These are phyloP conservation scores for Hawksworthiomyces lignivorus DNA, from an alignment of 2,329 filamentous ascomycete genomes.

Conservation along the genomic window DNA sequence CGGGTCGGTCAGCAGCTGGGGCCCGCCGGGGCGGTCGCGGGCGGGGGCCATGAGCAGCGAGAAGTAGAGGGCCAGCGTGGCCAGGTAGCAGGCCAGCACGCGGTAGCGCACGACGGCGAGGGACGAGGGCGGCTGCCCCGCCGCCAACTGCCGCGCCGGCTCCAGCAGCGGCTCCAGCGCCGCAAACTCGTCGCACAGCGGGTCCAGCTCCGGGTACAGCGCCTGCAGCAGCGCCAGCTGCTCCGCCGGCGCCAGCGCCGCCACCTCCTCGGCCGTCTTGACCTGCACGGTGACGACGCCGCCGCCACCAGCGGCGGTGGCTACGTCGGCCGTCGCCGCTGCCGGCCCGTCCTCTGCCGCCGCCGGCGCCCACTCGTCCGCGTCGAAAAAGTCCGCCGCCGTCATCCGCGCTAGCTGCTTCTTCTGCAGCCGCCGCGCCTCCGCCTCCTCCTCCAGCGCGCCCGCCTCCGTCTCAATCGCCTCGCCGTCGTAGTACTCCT, in stretches of 20 bases:
- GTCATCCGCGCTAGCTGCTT: constrained; percentile 86
- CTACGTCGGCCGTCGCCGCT: neutral
- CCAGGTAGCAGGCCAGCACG: constrained; percentile 78
- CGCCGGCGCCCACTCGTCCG: constrained; percentile 68
- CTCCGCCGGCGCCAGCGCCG: constrained; percentile 70
- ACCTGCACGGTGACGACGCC: constrained; percentile 79
- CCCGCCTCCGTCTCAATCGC: constrained; percentile 54
- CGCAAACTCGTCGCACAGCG: constrained; percentile 71
- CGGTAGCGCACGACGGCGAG: constrained; percentile 66
- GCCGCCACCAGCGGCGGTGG: constrained; percentile 17
- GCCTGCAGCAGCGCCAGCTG: constrained; percentile 65
- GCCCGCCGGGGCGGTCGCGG: constrained; percentile 43
- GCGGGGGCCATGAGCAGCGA: constrained; percentile 79
- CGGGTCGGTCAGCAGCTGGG: constrained; percentile 58
- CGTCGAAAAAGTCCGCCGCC: constrained; percentile 91
- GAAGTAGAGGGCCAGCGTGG: constrained; percentile 87
- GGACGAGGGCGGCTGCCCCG: constrained; percentile 42
- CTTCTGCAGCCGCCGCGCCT: constrained; percentile 80
- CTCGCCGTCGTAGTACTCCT: constrained; percentile 91
- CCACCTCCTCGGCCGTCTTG: constrained; percentile 71
- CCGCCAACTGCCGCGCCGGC: constrained; percentile 49
- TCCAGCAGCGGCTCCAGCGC: constrained; percentile 60
- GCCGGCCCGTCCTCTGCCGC: constrained; percentile 29
- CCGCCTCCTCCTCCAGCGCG: constrained; percentile 84
- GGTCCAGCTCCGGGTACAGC: constrained; percentile 88